Percentiles rank a stretch among this genome's conserved stretches.
phyloP scores from a whole-genome alignment of 139 green algal genomes.

The Asterochloris erici region DNA sequence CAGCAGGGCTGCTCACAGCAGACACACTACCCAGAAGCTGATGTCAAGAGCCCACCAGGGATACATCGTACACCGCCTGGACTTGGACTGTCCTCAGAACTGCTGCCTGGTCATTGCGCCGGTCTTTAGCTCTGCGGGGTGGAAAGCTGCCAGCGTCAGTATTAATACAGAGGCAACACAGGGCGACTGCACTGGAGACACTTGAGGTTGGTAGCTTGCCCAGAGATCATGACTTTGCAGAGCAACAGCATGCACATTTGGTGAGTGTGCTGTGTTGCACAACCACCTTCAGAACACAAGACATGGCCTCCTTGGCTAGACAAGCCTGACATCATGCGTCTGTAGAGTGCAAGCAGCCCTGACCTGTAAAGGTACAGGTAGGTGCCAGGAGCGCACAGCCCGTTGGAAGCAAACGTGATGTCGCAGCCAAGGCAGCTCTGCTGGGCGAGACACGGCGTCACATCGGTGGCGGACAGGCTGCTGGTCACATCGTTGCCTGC shows the following conservation, averaged over 20 bases:
- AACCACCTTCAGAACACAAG: no score
- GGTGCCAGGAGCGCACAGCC: conserved; percentile 3
- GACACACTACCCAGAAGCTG: no score
- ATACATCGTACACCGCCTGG: not conserved
- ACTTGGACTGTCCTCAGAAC: conserved; percentile 7
- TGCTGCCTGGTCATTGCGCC: not conserved
- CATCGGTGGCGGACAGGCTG: conserved; percentile 3
- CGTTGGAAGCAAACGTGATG: conserved; percentile 10
- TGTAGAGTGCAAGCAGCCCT: not conserved
- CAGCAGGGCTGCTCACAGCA: no score
- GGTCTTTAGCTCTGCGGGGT: conserved; percentile 11
- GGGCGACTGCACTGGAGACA: no score
- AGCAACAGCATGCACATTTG: no score
- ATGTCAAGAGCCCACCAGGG: not conserved
- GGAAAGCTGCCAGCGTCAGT: no score
- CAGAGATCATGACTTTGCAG: no score
- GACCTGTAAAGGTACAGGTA: conserved; percentile 21
- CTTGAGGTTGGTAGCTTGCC: no score
- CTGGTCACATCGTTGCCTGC: conserved; percentile 1
- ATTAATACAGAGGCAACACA: no score
- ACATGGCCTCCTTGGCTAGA: no score
- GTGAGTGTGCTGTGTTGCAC: no score
- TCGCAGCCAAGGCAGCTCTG: not conserved
- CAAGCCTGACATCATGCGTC: no score
- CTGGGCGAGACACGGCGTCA: not conserved